Evolutionary conservation across 2,329 filamentous ascomycete species (phyloP), one percentile per base, ranked within the genome.

Genomic region (Arachnopeziza araneosa): DNA sequence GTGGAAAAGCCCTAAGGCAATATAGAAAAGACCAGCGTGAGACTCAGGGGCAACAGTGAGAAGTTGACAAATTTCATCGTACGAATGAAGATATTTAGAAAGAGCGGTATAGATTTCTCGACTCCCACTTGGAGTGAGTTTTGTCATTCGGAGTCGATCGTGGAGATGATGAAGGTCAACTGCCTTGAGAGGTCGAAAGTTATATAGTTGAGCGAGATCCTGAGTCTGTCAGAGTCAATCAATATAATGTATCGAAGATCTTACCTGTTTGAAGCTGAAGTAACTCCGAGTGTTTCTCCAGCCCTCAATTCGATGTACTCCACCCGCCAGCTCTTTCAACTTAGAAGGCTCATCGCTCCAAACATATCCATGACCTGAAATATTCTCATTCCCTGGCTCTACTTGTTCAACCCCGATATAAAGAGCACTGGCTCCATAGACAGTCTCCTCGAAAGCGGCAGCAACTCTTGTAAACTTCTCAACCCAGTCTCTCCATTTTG

Each of bases 231-330:
- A 24, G 12, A 54, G 9, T 12, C 12, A 26, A 19, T 21, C 32
- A 51, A 8, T 30, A 26, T 2, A 49, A 54, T 48, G 14, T 14
- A 30, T 12, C n/a, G n/a, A 73, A 60, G 76, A 52, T 54, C 78
- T 68, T 75, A 87, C 90, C 78, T 96, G 91, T 64, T 98, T 93
- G 72, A 91, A 98, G 66, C 90, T 92, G 76, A 96, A 96, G 72
- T 99, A 99, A 70, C 91, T 96, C 62, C 95, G 83, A 1, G 95
- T 98, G 65, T 91, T 96, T 67, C 95, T 86, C 95, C 95, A 99
- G 59, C 93, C 95, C 77, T 99, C 95, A 63, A 99, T 96, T 59
- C 95, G 83, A 60, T 90, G 91, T 53, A 95, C 91, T 63, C 96
- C 96, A 2, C 92, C 93, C 19, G 92, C 90, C 48, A 99, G 83